These are phyloP conservation scores for Geosiphon pyriformis DNA, from an alignment of 192 early-diverging fungal species.

Conservation along the genomic window DNA sequence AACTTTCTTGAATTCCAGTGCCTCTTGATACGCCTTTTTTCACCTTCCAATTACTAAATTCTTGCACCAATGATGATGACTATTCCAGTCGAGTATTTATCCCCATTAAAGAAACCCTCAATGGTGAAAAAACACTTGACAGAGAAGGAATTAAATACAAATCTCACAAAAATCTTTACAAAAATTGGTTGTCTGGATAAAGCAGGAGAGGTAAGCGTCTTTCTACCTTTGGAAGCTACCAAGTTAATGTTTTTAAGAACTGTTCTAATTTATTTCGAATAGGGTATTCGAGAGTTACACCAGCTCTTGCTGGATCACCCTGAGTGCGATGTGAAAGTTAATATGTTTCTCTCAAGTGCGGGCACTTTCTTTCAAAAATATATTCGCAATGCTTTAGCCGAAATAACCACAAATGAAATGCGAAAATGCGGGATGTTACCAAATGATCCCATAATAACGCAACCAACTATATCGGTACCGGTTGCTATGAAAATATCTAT, in stretches of 20 bases:
- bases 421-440: constrained; percentile 8
- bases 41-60: too few species aligned
- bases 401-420: constrained; percentile 17
- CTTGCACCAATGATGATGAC: background rate
- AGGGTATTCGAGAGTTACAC: constrained; percentile 72
- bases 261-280: background rate
- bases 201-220: constrained; percentile 53
- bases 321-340: constrained; percentile 53
- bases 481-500: too few species aligned
- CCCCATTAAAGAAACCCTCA: background rate
- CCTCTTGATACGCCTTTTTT: too few species aligned
- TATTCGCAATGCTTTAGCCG: constrained; percentile 60
- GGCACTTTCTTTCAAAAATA: constrained; percentile 71
- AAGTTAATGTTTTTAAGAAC: too few species aligned
- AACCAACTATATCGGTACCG: background rate
- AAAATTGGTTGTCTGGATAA: constrained; percentile 65
- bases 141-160: constrained; percentile 56
- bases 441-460: background rate
- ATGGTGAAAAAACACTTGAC: constrained; percentile 18
- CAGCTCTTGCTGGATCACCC: constrained; percentile 68
- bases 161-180: constrained; percentile 64
- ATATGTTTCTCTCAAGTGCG: constrained; percentile 53
- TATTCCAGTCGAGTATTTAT: background rate
- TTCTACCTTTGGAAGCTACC: background rate
- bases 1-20: too few species aligned